Evolutionary conservation across 768 basidiomycete species (phyloP).

Genomic region (Termitomyces sp.): DNA sequence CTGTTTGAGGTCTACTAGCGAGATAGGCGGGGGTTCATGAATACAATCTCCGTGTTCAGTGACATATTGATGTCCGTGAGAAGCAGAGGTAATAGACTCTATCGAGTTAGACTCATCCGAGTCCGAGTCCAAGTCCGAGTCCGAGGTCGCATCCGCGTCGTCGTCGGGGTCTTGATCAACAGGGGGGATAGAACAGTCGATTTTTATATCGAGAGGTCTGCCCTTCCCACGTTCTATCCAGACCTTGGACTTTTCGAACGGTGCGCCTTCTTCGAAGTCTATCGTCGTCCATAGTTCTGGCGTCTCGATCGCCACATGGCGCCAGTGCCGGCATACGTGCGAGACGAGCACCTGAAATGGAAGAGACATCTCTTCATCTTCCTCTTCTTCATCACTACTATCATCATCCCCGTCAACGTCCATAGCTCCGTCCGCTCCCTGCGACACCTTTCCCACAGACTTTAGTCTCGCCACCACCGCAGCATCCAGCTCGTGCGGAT

Average conservation of each 20-base stretch:
- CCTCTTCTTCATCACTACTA: slow-evolving; percentile 10
- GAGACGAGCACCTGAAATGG: slow-evolving; percentile 56
- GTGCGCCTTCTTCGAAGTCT: slow-evolving; percentile 33
- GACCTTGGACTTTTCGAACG: slow-evolving; percentile 39
- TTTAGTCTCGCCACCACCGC: slow-evolving; percentile 7
- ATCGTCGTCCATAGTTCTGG: slow-evolving; percentile 57
- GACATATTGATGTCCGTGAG: slow-evolving; percentile 16
- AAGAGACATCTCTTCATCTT: slow-evolving; percentile 12
- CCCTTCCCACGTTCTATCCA: slow-evolving; percentile 54
- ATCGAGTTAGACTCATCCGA: not conserved
- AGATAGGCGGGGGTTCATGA: slow-evolving; percentile 24
- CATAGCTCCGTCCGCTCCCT: slow-evolving; percentile 20
- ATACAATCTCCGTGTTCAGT: slow-evolving; percentile 19
- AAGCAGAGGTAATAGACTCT: not conserved
- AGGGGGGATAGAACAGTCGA: slow-evolving; percentile 36
- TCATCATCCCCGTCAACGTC: slow-evolving; percentile 16
- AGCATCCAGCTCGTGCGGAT: slow-evolving; percentile 11
- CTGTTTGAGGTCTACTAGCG: slow-evolving; percentile 28
- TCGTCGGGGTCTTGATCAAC: slow-evolving; percentile 24
- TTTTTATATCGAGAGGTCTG: slow-evolving; percentile 49
- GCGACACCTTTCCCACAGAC: slow-evolving; percentile 18
- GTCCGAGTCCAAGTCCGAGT: not conserved
- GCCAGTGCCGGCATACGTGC: slow-evolving; percentile 63
- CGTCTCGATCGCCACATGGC: slow-evolving; percentile 46
- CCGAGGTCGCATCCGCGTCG: not conserved